Percentiles rank a stretch among this genome's conserved stretches.
phyloP scores from a whole-genome alignment of 2,329 filamentous ascomycete genomes.

The Sclerotinia borealis region DNA sequence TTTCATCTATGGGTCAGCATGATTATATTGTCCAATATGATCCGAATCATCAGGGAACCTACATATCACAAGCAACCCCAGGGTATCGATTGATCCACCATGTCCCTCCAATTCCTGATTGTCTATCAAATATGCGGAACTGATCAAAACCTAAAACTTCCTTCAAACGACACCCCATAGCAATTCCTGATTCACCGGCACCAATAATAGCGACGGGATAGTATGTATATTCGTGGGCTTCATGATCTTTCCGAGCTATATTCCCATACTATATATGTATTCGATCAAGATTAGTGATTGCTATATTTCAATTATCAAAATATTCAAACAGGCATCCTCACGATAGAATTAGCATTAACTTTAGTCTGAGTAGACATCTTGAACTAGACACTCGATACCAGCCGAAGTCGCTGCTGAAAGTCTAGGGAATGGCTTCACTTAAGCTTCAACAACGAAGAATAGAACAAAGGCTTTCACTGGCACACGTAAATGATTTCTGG shows the following conservation, averaged over 20 bases:
- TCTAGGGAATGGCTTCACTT: not conserved
- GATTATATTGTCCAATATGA: not conserved
- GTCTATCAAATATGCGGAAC: slow-evolving; percentile 52
- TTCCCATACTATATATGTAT: slow-evolving; percentile 22
- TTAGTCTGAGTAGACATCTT: not conserved
- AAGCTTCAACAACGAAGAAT: not conserved
- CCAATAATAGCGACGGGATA: slow-evolving; percentile 47
- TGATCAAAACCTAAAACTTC: slow-evolving; percentile 48
- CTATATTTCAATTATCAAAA: not conserved
- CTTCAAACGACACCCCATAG: slow-evolving; percentile 52
- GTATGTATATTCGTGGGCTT: slow-evolving; percentile 34
- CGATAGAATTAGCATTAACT: not conserved
- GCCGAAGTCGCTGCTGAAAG: not conserved
- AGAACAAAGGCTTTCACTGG: not conserved
- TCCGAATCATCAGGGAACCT: slow-evolving; percentile 12
- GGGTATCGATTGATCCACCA: slow-evolving; percentile 58
- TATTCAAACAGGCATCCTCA: not conserved
- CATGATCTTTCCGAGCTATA: slow-evolving; percentile 37
- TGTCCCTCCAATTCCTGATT: slow-evolving; percentile 44
- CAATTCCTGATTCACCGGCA: slow-evolving; percentile 53
- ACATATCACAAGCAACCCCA: slow-evolving; percentile 47
- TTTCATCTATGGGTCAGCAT: not conserved
- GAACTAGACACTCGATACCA: not conserved
- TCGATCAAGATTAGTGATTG: not conserved
- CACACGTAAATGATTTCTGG: not conserved